Base-by-base conservation (phyloP, 2,329 filamentous ascomycete species). In the Xylariaceae sp. region DNA sequence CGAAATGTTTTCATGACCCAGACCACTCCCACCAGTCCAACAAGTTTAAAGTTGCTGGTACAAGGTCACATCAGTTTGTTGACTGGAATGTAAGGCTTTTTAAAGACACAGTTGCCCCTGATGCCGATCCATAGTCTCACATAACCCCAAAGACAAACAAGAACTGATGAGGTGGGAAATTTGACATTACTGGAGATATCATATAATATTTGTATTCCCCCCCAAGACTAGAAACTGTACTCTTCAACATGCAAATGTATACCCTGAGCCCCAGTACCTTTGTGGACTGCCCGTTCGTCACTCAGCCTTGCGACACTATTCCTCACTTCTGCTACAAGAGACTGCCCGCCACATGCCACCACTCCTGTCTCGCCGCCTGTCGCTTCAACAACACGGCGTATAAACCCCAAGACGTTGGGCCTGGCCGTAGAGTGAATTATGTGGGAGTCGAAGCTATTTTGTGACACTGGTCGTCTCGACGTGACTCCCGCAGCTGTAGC, bases 211-310 rank as follows among this genome's bases (percentile, higher is more conserved):
- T 24, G 21, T 24, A 24, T 24, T 7, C 11, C 6, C 21, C 6
- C 6, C 7, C 18, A n/a, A 32, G 13, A 9, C 34, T 41, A 76
- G 46, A 74, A 75, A 16, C 66, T 67, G 55, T 79, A 81, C 54
- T 81, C 76, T 47, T 81, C 77, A 1, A 74, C 74, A 53, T 77
- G 70, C 39, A 81, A 51, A 52, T 73, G 69, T 28, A 81, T 80
- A 0, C 77, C 77, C 53, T 81, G 77, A 0, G 77, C 76, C 1
- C 74, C 76, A 0, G 75, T 80, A 4, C 77, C 77, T 55, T 81
- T 81, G 52, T 81, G 77, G 15, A 81, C 76, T 1, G 72, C 77
- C 28, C 77, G 61, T 59, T 81, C 76, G 50, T 81, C 76, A 37
- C 74, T 77, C 44, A 81, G 45, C 19, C 59, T 61, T 2, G 71